Base-by-base conservation (phyloP, 495 filamentous ascomycete genomes). In the Trichoderma parareesei region DNA sequence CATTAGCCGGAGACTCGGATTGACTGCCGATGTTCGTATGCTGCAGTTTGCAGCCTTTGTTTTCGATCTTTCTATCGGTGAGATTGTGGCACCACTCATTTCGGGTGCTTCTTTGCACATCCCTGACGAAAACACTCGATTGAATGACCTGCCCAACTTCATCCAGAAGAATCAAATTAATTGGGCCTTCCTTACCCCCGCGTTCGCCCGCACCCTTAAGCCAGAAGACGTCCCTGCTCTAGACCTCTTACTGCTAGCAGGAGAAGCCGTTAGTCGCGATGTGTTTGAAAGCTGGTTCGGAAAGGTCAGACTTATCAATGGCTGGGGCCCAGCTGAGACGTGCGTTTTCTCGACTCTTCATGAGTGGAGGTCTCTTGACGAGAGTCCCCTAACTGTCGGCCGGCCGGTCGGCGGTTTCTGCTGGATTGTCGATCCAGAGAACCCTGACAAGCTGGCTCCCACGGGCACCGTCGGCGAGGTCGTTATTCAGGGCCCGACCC, bases 141-240 rank as follows among this genome's bases (percentile, higher is more conserved):
- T 62, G 16, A 41, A 62, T 8, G 18, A 14, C 38, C 38, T 62
- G 4, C 16, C 60, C 9, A 16, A 18, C 60, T 62, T 42, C 35
- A 44, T 62, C 4, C 41, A 41, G n/a, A 27, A 62, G 13, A 16
- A 62, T 7, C 14, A 37, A 11, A 35, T 62, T 5, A 83, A 79
- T 44, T 79, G 74, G 49, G 78, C 82, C 0, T 71, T 71, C 44
- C 65, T 85, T 20, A 85, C 84, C 0, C 81, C 84, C 8, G 81
- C 84, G 0, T 74, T 85, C 4, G 80, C 76, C 38, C 75, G 77
- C 0, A 76, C 76, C n/a, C 42, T 81, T 46, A 60, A 59, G 20
- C 60, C 82, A 2, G 68, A 67, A 40, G 69, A 74, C 16, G 73
- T 81, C 4, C 75, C 77, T 3, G 55, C 62, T 0, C 65, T 84